Evolutionary conservation across 1,284 basidiomycete genomes (phyloP).

Genomic region (Tremellales sp.): DNA sequence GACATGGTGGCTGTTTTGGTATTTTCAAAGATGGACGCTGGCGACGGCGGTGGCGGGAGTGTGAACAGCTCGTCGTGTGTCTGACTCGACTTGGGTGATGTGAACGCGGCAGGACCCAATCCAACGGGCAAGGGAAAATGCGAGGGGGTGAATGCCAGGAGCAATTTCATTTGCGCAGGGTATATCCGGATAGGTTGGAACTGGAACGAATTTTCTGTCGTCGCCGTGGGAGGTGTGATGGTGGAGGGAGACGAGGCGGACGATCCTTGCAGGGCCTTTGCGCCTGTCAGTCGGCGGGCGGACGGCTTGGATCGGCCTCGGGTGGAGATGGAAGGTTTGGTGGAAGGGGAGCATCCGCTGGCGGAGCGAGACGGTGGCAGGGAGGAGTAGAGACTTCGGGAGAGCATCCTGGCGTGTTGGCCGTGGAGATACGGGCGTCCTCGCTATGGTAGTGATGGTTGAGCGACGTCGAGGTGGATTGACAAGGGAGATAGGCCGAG

Average conservation of each 20-base stretch:
- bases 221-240: neutral
- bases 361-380: constrained; percentile 12
- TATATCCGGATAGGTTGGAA: constrained; percentile 25
- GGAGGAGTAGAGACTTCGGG: constrained; percentile 36
- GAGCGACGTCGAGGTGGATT: too few relatives aligned
- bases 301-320: constrained; percentile 1
- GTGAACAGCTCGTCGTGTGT: neutral
- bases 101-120: constrained; percentile 23
- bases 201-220: constrained; percentile 1
- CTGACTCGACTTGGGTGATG: neutral
- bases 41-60: constrained; percentile 1
- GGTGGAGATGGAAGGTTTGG: constrained; percentile 1
- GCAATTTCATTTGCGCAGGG: constrained; percentile 25
- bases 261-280: neutral
- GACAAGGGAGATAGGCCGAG: neutral
- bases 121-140: constrained; percentile 35
- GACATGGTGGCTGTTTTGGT: neutral
- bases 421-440: too few relatives aligned
- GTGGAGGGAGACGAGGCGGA: neutral
- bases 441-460: too few relatives aligned
- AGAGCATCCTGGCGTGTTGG: constrained; percentile 22
- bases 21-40: neutral
- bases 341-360: neutral
- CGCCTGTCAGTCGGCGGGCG: neutral
- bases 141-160: constrained; percentile 30